Conservation (phyloP, 768 basidiomycete genomes). For the Rhizopogon vinicolor region DNA sequence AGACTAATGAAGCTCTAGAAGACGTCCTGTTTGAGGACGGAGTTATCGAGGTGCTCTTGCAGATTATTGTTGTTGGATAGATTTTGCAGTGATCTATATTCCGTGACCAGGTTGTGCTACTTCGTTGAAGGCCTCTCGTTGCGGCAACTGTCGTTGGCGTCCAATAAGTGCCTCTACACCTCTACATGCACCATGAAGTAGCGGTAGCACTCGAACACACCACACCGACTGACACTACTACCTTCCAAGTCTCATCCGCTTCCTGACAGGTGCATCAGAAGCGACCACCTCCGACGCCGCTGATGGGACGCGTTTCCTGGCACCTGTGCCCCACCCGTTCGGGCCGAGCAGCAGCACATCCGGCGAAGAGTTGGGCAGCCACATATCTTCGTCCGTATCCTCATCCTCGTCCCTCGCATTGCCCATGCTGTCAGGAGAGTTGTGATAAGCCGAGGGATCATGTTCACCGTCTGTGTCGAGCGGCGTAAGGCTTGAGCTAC, state of each 20-base stretch:
- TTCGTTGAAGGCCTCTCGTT: too few species aligned
- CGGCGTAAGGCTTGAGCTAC: slow-evolving; percentile 2
- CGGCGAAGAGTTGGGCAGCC: slow-evolving; percentile 38
- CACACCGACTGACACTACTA: background rate
- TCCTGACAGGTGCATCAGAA: slow-evolving; percentile 19
- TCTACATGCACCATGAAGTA: too few species aligned
- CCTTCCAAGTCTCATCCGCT: slow-evolving; percentile 11
- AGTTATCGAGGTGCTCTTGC: too few species aligned
- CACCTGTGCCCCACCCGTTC: background rate
- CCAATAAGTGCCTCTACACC: too few species aligned
- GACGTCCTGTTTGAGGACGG: too few species aligned
- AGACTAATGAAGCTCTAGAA: too few species aligned
- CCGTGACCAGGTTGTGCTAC: too few species aligned
- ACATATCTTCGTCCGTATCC: slow-evolving; percentile 37
- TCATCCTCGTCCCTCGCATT: slow-evolving; percentile 12
- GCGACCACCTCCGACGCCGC: slow-evolving; percentile 15
- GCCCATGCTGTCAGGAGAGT: slow-evolving; percentile 3
- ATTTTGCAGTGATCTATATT: too few species aligned
- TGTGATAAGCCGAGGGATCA: background rate
- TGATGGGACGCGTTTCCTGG: slow-evolving; percentile 21
- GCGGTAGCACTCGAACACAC: too few species aligned
- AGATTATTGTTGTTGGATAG: too few species aligned
- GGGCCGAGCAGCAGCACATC: slow-evolving; percentile 30
- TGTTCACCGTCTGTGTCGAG: background rate
- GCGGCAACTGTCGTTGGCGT: too few species aligned